phyloP scores from a whole-genome alignment of 2,329 filamentous ascomycete species.

The Raffaelea ambrosiae region DNA sequence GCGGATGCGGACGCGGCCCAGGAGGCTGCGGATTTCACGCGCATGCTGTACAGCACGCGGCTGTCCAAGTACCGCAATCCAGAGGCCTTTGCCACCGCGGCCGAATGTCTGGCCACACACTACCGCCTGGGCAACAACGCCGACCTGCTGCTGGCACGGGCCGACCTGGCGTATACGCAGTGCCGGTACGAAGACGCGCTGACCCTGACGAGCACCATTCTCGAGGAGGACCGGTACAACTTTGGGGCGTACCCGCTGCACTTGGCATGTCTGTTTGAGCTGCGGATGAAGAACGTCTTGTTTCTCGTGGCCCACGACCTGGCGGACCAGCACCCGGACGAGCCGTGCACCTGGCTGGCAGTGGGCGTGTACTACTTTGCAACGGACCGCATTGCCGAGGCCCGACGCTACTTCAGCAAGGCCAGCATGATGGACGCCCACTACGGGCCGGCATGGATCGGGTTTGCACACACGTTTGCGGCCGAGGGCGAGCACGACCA shows the following conservation, averaged over 20 bases:
- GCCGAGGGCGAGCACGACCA: constrained; percentile 97
- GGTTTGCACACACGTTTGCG: constrained; percentile 96
- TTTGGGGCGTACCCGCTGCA: constrained; percentile 85
- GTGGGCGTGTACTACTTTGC: constrained; percentile 92
- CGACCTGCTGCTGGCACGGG: constrained; percentile 81
- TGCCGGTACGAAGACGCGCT: constrained; percentile 88
- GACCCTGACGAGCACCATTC: constrained; percentile 71
- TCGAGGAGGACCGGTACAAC: constrained; percentile 80
- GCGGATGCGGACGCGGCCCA: constrained; percentile 44
- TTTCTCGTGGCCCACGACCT: constrained; percentile 91
- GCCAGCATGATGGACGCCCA: constrained; percentile 96
- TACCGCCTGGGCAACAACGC: constrained; percentile 82
- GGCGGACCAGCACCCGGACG: constrained; percentile 82
- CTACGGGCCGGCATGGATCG: constrained; percentile 96
- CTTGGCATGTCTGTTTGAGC: constrained; percentile 82
- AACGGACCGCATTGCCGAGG: constrained; percentile 84
- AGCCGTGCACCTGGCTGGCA: constrained; percentile 87
- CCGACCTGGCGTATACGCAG: constrained; percentile 88
- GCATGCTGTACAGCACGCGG: constrained; percentile 91
- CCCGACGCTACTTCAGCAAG: constrained; percentile 92
- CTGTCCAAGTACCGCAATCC: constrained; percentile 93
- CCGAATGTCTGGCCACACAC: constrained; percentile 86
- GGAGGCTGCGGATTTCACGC: constrained; percentile 87
- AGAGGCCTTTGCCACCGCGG: constrained; percentile 70
- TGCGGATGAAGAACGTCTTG: constrained; percentile 75